Base-by-base conservation (phyloP, 202 grass and related monocot species). In the Dendrocalamus latiflorus region DNA sequence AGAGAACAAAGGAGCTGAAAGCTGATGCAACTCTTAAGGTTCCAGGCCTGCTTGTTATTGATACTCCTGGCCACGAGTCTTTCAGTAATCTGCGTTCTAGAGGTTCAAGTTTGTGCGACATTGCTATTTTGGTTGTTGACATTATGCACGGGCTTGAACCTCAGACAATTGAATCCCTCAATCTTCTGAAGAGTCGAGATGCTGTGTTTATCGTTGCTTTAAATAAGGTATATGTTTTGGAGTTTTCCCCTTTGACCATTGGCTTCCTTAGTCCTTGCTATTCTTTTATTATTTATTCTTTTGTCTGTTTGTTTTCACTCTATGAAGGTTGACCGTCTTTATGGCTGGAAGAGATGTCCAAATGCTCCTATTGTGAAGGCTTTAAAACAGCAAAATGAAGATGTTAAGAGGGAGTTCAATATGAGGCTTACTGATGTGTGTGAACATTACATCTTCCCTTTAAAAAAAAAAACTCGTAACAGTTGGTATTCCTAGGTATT, bases 61-160 rank as follows among this genome's bases (percentile, higher is more conserved):
- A 98, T 83, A 98, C 95, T 68, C 95, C 95, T 56, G 95, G 95
- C 13, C 95, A 98, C 2, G 92, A 98, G 76, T 94, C 92, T 1
- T 98, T 98, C 69, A 89, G 86, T 86, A 94, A 98, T 86, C 86
- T 98, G 67, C 92, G 95, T 55, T 98, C 92, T 82, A 94, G 92
- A 91, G 95, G 95, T 88, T 98, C 95, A 84, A 94, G 92, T 76
- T 88, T 98, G 72, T 98, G 95, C 62, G 92, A 98, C 81, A 93
- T 98, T 76, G 95, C 95, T 81, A 91, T 98, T 89, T 88, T 98
- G 85, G 95, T 95, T 44, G 95, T 98, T 73, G 95, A 98, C 84
- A 94, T 98, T 75, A 98, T 98, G 95, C 92, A 94, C 80, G 95
- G 95, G 67, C 87, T 98, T 65, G 95, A 98, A 88, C 92, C 84